Conservation (phyloP, 2,329 filamentous ascomycete genomes). For the Aspergillus cejpii region DNA sequence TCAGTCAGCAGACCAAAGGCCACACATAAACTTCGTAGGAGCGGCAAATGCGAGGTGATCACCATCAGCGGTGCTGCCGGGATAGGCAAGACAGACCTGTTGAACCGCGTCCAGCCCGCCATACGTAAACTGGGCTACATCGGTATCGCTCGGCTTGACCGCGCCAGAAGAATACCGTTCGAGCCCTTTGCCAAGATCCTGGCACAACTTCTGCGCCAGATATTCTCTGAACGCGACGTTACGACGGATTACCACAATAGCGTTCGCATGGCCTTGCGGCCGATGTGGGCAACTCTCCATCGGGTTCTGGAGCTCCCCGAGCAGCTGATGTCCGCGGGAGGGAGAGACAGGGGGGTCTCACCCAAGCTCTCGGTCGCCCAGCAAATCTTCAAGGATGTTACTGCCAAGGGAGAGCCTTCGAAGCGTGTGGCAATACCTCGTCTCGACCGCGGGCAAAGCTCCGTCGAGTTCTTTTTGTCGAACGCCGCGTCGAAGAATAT, state of each 20-base stretch:
- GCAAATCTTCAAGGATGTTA: conserved; percentile 27
- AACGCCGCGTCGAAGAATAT: conserved; percentile 48
- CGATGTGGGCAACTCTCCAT: conserved; percentile 53
- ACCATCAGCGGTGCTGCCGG: conserved; percentile 52
- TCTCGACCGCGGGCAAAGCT: conserved; percentile 32
- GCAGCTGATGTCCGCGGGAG: conserved; percentile 49
- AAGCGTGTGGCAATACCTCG: conserved; percentile 29
- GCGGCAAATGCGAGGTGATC: conserved; percentile 55
- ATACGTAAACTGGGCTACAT: conserved; percentile 56
- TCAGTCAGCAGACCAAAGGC: conserved; percentile 36
- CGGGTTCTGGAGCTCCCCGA: conserved; percentile 58
- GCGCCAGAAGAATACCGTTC: conserved; percentile 53
- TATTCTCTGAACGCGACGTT: conserved; percentile 59
- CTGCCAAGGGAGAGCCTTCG: conserved; percentile 25
- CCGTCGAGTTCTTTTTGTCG: conserved; percentile 35
- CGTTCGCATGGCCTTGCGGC: conserved; percentile 49
- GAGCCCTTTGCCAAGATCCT: conserved; percentile 56
- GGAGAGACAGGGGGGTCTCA: conserved; percentile 31
- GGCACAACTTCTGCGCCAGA: conserved; percentile 56
- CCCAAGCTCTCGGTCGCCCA: conserved; percentile 25
- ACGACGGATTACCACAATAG: conserved; percentile 55
- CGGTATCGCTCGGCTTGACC: conserved; percentile 55
- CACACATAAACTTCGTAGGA: conserved; percentile 45
- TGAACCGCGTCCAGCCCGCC: conserved; percentile 52
- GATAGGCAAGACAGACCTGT: conserved; percentile 54